Percentiles rank a stretch among this genome's conserved stretches.
These are phyloP conservation scores for Lecanicillium sp. DNA, from an alignment of 2,329 filamentous ascomycete species.

Conservation along the genomic window DNA sequence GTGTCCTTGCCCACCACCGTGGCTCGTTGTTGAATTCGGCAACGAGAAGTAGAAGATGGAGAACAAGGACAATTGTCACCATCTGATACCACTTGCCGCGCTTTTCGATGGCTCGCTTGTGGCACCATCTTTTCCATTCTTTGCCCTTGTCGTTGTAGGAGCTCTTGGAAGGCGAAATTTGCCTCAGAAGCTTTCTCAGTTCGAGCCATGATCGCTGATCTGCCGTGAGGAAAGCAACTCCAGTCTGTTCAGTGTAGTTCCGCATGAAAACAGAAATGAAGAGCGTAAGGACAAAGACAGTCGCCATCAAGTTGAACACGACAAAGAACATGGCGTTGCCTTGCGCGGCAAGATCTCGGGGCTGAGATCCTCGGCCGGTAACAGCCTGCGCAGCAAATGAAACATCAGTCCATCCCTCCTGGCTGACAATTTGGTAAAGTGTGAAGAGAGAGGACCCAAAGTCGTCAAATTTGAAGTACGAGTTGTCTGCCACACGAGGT, in stretches of 20 bases:
- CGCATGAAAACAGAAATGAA: constrained; percentile 99
- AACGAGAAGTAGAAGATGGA: constrained; percentile 78
- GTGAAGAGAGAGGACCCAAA: constrained; percentile 93
- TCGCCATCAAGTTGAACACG: constrained; percentile 90
- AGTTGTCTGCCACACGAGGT: constrained; percentile 74
- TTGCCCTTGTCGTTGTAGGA: constrained; percentile 72
- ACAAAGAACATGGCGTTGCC: constrained; percentile 94
- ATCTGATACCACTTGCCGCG: constrained; percentile 83
- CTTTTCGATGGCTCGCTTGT: constrained; percentile 89
- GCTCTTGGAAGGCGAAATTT: constrained; percentile 91
- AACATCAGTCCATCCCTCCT: constrained; percentile 97
- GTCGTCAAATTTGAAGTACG: constrained; percentile 87
- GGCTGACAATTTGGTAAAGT: constrained; percentile 96
- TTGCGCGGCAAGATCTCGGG: constrained; percentile 59
- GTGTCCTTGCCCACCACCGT: constrained; percentile 59
- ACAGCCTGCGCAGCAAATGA: constrained; percentile 79
- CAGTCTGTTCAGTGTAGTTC: constrained; percentile 97
- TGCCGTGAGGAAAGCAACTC: constrained; percentile 89
- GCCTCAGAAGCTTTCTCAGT: constrained; percentile 80
- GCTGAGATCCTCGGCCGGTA: constrained; percentile 69
- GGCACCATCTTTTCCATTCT: constrained; percentile 88
- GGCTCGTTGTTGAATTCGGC: constrained; percentile 80
- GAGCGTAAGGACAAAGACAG: constrained; percentile 91
- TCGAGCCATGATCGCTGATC: constrained; percentile 98
- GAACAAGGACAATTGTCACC: constrained; percentile 71